Evolutionary conservation across 768 basidiomycete genomes (phyloP).

Genomic region (Suillus tomentosus): DNA sequence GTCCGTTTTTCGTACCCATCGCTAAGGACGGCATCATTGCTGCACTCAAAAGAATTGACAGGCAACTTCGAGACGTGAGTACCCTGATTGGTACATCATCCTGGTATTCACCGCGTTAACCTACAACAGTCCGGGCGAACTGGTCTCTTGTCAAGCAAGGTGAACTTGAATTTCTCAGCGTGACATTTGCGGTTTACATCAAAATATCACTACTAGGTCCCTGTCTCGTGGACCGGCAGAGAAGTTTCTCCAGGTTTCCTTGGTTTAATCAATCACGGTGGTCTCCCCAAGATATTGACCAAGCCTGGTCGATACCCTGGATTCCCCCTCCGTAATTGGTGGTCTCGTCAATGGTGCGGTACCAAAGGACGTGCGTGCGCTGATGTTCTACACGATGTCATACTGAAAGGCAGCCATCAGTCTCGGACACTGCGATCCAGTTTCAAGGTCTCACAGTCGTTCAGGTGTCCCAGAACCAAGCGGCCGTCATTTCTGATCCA

Average conservation of each 20-base stretch:
- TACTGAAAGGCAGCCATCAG: conserved; percentile 34
- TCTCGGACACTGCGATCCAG: conserved; percentile 81
- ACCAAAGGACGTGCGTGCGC: conserved; percentile 60
- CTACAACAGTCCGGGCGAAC: conserved; percentile 52
- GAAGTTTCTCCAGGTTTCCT: conserved; percentile 73
- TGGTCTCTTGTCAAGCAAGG: conserved; percentile 66
- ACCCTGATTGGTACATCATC: conserved; percentile 13
- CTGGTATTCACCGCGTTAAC: neutral
- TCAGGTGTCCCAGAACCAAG: conserved; percentile 85
- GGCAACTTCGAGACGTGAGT: conserved; percentile 55
- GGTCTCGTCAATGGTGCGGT: conserved; percentile 75
- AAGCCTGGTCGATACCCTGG: conserved; percentile 77
- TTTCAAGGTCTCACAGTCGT: conserved; percentile 83
- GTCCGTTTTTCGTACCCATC: conserved; percentile 74
- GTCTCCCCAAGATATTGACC: conserved; percentile 74
- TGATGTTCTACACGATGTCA: neutral
- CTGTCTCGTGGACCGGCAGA: conserved; percentile 68
- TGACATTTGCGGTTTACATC: neutral
- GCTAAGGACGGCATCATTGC: conserved; percentile 64
- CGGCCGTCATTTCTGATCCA: conserved; percentile 78
- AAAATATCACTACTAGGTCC: conserved; percentile 36
- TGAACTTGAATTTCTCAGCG: conserved; percentile 22
- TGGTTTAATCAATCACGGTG: conserved; percentile 82
- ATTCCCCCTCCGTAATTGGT: conserved; percentile 80
- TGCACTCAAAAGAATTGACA: conserved; percentile 71